These are phyloP conservation scores for Crithidia expoeki DNA, from an alignment of 208 protist species.

Conservation along the genomic window DNA sequence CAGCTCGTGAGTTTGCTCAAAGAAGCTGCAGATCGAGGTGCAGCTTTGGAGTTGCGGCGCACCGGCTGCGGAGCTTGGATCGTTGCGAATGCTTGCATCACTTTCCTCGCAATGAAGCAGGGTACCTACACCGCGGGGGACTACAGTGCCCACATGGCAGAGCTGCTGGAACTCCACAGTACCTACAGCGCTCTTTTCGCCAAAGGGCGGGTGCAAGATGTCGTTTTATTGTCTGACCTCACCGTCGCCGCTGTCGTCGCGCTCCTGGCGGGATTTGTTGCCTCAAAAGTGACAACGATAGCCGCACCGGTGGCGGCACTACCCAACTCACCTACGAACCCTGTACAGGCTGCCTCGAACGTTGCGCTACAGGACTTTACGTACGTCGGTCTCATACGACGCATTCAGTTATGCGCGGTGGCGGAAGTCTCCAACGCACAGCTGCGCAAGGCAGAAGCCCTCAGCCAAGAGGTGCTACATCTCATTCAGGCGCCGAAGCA, in stretches of 20 bases:
- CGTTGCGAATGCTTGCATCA: constrained; percentile 66
- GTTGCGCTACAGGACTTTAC: not conserved
- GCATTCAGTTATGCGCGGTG: constrained; percentile 28
- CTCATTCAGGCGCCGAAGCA: constrained; percentile 41
- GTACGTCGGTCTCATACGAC: constrained; percentile 14
- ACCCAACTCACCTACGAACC: not conserved
- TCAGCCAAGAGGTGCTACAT: constrained; percentile 54
- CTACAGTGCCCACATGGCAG: constrained; percentile 36
- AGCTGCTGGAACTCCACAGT: constrained; percentile 32
- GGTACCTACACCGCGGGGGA: constrained; percentile 40
- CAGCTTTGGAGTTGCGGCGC: constrained; percentile 17
- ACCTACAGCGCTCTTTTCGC: constrained; percentile 23
- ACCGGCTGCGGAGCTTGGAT: constrained; percentile 47
- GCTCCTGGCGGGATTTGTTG: constrained; percentile 18
- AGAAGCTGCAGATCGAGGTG: constrained; percentile 23
- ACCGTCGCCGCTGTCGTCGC: constrained; percentile 20
- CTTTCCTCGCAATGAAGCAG: constrained; percentile 55
- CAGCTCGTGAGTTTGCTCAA: constrained; percentile 18
- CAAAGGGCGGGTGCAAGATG: constrained; percentile 22
- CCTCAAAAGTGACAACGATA: not conserved
- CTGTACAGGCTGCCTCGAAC: not conserved
- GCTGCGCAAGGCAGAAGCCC: constrained; percentile 60
- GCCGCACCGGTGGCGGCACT: not conserved
- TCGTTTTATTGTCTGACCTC: constrained; percentile 25
- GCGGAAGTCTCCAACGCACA: constrained; percentile 44